Evolutionary conservation across 768 basidiomycete species (phyloP).

Genomic region (Rhizopogon sp.): DNA sequence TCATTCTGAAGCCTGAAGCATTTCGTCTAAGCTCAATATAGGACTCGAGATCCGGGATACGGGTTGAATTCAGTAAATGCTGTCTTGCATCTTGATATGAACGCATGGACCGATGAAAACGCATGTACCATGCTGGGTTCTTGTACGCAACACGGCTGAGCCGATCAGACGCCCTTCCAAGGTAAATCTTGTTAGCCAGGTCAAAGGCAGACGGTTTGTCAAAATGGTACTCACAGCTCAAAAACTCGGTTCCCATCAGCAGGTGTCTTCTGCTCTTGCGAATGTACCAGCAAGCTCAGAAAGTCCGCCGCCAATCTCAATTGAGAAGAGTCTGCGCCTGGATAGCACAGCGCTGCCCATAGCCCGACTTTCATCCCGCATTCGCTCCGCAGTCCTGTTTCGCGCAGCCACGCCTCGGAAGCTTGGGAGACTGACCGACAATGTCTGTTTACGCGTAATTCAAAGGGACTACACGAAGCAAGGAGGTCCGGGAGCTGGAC

Average conservation of each 20-base stretch:
- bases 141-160: conserved; percentile 30
- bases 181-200: background rate
- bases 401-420: conserved; percentile 24
- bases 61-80: conserved; percentile 18
- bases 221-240: conserved; percentile 15
- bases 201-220: conserved; percentile 9
- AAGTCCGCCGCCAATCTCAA: conserved; percentile 49
- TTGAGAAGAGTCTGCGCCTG: conserved; percentile 52
- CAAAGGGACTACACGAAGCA: conserved; percentile 18
- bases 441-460: conserved; percentile 24
- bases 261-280: conserved; percentile 7
- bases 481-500: conserved; percentile 26
- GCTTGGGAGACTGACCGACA: conserved; percentile 21
- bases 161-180: conserved; percentile 33
- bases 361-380: conserved; percentile 39
- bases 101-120: conserved; percentile 34
- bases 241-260: conserved; percentile 14
- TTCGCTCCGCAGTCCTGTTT: conserved; percentile 13
- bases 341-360: conserved; percentile 55
- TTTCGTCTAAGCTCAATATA: conserved; percentile 45
- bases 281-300: conserved; percentile 36
- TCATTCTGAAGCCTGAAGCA: conserved; percentile 42
- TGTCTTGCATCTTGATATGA: conserved; percentile 29
- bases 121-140: conserved; percentile 36
- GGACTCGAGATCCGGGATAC: conserved; percentile 38